phyloP scores from a whole-genome alignment of 139 green algal species.

The Spirogloea muscicola region DNA sequence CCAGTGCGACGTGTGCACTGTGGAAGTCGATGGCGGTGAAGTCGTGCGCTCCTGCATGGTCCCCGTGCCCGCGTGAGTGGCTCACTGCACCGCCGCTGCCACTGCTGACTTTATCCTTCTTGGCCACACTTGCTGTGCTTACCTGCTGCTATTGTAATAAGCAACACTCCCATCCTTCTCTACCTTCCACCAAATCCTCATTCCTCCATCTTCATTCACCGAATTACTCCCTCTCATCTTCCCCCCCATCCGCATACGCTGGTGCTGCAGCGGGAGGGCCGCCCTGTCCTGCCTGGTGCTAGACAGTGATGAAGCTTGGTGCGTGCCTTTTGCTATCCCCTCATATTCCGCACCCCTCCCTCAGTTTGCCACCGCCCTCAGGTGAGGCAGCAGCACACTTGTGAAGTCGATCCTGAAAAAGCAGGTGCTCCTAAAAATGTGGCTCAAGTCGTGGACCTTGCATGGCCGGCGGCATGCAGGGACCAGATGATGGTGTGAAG shows the following conservation, averaged over 20 bases:
- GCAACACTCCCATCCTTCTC: background rate
- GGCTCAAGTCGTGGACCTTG: too few relatives aligned
- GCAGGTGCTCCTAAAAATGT: too few relatives aligned
- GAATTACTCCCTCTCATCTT: too few relatives aligned
- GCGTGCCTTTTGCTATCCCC: constrained; percentile 26
- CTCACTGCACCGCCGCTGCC: too few relatives aligned
- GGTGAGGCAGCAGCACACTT: too few relatives aligned
- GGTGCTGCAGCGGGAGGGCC: constrained; percentile 32
- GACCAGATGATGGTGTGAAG: too few relatives aligned
- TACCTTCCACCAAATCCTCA: too few relatives aligned
- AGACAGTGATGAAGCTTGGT: constrained; percentile 46
- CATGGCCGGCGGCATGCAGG: too few relatives aligned
- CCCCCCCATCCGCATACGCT: background rate
- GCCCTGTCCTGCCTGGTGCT: constrained; percentile 34
- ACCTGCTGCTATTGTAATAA: background rate
- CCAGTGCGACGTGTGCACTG: constrained; percentile 44
- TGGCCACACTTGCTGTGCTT: background rate
- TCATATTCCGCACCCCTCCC: too few relatives aligned
- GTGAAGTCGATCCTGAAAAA: too few relatives aligned
- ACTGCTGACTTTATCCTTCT: too few relatives aligned
- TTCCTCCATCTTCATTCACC: constrained; percentile 9
- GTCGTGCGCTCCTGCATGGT: constrained; percentile 43
- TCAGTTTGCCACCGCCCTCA: too few relatives aligned
- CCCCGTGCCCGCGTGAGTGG: constrained; percentile 37
- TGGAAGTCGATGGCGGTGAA: constrained; percentile 39